Percentiles rank a stretch among this genome's conserved stretches.
These are phyloP conservation scores for Nadsonia commutata DNA, from an alignment of 1,139 yeast genomes.

Conservation along the genomic window DNA sequence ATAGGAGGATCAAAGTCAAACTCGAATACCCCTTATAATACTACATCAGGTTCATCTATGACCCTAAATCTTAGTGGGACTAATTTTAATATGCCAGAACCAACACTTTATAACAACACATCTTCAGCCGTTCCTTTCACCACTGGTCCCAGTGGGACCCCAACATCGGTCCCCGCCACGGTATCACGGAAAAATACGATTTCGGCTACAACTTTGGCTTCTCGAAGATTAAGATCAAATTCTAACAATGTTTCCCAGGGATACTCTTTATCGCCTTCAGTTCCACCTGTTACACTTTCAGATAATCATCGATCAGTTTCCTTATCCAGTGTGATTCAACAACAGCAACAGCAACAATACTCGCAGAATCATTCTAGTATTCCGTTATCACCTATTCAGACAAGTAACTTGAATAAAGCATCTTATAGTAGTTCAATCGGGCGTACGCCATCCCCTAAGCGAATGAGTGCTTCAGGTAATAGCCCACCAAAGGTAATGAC, in stretches of 20 bases:
- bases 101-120: not conserved
- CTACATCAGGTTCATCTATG: not conserved
- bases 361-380: constrained; percentile 2
- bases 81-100: constrained; percentile 1
- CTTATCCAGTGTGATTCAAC: constrained; percentile 2
- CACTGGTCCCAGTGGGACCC: not conserved
- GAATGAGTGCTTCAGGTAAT: not conserved
- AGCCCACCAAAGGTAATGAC: not conserved
- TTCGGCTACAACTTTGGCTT: not conserved
- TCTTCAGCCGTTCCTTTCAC: constrained; percentile 5
- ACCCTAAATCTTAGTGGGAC: not conserved
- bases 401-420: not conserved
- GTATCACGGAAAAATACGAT: not conserved
- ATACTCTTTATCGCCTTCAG: constrained; percentile 1
- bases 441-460: not conserved
- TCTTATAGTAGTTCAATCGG: not conserved
- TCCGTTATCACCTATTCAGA: not conserved
- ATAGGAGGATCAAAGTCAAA: not conserved
- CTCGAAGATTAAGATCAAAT: constrained; percentile 1
- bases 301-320: not conserved
- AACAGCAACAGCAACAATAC: constrained; percentile 10
- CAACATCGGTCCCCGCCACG: constrained; percentile 1
- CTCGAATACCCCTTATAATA: not conserved
- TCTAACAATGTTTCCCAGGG: not conserved
- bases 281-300: not conserved